These are phyloP conservation scores for Tolypocladium cylindrosporum DNA, from an alignment of 2,329 filamentous ascomycete species.

Conservation along the genomic window DNA sequence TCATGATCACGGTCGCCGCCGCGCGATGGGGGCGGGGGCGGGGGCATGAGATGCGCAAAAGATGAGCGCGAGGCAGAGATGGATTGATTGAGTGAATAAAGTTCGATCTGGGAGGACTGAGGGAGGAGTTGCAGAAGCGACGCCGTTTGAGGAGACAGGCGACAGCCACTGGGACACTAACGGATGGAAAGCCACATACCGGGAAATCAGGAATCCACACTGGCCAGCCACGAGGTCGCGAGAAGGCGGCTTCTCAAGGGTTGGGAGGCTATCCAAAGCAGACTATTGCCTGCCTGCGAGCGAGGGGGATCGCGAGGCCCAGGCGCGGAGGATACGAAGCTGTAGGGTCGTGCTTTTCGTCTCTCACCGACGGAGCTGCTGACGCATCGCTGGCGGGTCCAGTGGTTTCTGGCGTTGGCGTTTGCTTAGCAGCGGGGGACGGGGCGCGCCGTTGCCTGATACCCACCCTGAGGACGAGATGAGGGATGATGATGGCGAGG, in stretches of 20 bases:
- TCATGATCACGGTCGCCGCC: constrained; percentile 17
- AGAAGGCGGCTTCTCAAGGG: background rate
- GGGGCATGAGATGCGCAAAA: constrained; percentile 10
- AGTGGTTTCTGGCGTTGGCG: background rate
- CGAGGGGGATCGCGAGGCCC: background rate
- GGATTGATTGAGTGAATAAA: background rate
- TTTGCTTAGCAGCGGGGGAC: background rate
- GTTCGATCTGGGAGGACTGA: constrained; percentile 7
- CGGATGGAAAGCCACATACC: background rate
- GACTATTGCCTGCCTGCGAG: background rate
- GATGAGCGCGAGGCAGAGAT: background rate
- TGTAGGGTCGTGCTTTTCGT: background rate
- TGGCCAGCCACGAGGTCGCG: background rate
- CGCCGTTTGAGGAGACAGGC: background rate
- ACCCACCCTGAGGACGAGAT: background rate
- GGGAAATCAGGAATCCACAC: background rate
- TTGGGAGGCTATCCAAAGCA: background rate
- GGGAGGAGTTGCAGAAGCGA: constrained; percentile 3
- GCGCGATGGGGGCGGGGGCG: constrained; percentile 12
- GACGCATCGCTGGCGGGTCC: background rate
- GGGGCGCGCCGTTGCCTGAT: background rate
- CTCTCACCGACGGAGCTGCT: background rate
- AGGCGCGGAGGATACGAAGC: background rate
- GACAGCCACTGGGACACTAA: background rate
- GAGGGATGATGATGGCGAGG: background rate